Base-by-base conservation (phyloP, 768 basidiomycete species). In the Russula griseocarnosa region DNA sequence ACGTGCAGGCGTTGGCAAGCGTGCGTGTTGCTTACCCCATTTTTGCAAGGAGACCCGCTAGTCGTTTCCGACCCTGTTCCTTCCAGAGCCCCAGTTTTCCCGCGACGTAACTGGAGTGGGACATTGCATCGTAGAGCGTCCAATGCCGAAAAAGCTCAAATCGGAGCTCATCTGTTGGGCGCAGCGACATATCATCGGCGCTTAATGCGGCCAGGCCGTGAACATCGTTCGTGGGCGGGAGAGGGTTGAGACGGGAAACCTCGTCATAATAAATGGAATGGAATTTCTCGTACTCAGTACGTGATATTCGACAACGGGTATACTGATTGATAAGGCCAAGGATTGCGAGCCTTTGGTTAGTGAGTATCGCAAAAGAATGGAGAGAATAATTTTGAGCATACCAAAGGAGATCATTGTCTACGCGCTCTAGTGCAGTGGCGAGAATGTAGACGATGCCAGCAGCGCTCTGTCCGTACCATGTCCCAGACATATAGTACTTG, bases 51-150 rank as follows among this genome's bases (percentile, higher is more conserved):
- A 99, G 77, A 9, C 96, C 97, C 1, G 88, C 92, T 60, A 99
- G 76, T 67, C 86, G 83, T 73, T 94, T 95, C 65, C 90, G 81
- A 24, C 97, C 97, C 60, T 86, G 83, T 73, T 98, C 96, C 71
- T 90, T 94, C 97, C 97, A 98, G 60, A 96, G 92, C 3, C 94
- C 94, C 63, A 99, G 81, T 74, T 93, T 94, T 56, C 91, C 88
- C 8, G 94, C 95, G 20, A 99, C 88, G 70, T 98, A 99, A 62
- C 90, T 91, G 3, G 94, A 97, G 74, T 99, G 96, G 70, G 88
- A 87, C 97, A 99, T 98, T 13, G 95, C 87, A 71, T 99, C 97
- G 72, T 98, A 98, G 52, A 99, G 76, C 34, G 90, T 98, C 97
- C 97, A 99, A 76, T 98, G 97, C 61, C 96, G 83, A 73, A 95